Percentiles rank a stretch among this genome's conserved stretches.
These are phyloP conservation scores for Xylaria multiplex DNA, from an alignment of 2,329 filamentous ascomycete genomes.

Conservation along the genomic window DNA sequence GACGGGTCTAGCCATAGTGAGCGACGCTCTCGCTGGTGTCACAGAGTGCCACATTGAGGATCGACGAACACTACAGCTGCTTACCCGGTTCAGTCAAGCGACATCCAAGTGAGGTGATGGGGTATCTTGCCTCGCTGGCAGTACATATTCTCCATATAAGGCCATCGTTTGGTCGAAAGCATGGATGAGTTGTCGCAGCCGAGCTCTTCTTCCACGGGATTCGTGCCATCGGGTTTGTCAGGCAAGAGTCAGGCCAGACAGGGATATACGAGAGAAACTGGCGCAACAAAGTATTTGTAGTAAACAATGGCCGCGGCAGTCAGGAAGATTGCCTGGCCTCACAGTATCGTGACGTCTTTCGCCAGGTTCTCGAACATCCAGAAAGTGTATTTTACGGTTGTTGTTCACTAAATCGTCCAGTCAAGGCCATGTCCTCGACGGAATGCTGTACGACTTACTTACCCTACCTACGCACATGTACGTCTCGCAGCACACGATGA, in stretches of 20 bases:
- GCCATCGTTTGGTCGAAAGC: conserved; percentile 23
- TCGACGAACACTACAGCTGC: conserved; percentile 35
- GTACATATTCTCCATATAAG: conserved; percentile 31
- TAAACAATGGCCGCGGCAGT: conserved; percentile 22
- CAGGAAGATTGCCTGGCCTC: conserved; percentile 10
- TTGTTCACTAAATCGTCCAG: conserved; percentile 21
- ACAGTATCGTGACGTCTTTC: conserved; percentile 17
- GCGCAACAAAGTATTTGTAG: conserved; percentile 33
- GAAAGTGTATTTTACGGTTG: conserved; percentile 24
- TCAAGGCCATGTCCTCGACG: conserved; percentile 21
- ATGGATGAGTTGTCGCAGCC: conserved; percentile 33
- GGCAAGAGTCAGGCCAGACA: conserved; percentile 8
- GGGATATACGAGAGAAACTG: conserved; percentile 11
- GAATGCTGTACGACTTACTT: conserved; percentile 30
- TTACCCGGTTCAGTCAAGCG: conserved; percentile 35
- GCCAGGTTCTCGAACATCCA: conserved; percentile 19
- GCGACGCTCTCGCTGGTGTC: conserved; percentile 31
- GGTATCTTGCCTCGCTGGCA: conserved; percentile 33
- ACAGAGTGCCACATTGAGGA: conserved; percentile 30
- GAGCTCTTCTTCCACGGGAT: conserved; percentile 17
- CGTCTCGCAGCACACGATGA: conserved; percentile 22
- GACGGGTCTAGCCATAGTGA: conserved; percentile 41
- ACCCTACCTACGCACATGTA: conserved; percentile 25
- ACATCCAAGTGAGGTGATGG: conserved; percentile 25
- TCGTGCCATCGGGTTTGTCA: conserved; percentile 22